phyloP scores from a whole-genome alignment of 805 yeast genomes.

The Zygosaccharomyces bailii region DNA sequence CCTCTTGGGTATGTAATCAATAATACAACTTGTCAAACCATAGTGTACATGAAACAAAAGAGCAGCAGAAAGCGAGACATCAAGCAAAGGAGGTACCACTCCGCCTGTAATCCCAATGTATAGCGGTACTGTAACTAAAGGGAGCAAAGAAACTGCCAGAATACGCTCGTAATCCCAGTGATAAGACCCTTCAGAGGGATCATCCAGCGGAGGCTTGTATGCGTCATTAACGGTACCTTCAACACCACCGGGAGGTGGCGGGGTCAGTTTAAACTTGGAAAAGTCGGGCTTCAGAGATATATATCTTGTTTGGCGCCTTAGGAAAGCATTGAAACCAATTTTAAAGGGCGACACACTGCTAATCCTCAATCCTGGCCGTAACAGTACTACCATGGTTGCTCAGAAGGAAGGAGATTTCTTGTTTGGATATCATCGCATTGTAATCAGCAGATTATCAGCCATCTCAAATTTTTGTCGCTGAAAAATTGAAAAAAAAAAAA shows the following conservation, averaged over 20 bases:
- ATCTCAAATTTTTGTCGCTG: not conserved
- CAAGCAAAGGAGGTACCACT: conserved; percentile 50
- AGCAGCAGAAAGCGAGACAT: conserved; percentile 53
- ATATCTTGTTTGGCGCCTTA: conserved; percentile 10
- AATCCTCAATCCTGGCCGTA: conserved; percentile 1
- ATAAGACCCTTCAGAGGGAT: conserved; percentile 59
- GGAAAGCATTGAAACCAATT: not conserved
- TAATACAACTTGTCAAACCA: conserved; percentile 74
- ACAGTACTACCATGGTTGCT: not conserved
- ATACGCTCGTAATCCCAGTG: conserved; percentile 73
- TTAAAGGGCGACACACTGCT: not conserved
- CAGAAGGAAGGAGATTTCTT: not conserved
- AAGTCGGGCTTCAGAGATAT: conserved; percentile 29
- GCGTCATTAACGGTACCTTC: conserved; percentile 74
- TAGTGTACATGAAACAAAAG: conserved; percentile 62
- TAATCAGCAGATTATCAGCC: no score
- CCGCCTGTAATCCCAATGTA: conserved; percentile 42
- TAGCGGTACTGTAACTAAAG: conserved; percentile 56
- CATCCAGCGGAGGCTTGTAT: conserved; percentile 55
- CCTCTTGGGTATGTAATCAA: conserved; percentile 73
- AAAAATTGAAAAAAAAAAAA: no score
- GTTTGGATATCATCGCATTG: no score
- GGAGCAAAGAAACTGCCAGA: conserved; percentile 58
- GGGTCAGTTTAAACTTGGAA: conserved; percentile 43
- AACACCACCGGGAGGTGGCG: conserved; percentile 72